These are phyloP conservation scores for Phytophthora fragariaefolia DNA, from an alignment of 352 stramenopile genomes.

Conservation along the genomic window DNA sequence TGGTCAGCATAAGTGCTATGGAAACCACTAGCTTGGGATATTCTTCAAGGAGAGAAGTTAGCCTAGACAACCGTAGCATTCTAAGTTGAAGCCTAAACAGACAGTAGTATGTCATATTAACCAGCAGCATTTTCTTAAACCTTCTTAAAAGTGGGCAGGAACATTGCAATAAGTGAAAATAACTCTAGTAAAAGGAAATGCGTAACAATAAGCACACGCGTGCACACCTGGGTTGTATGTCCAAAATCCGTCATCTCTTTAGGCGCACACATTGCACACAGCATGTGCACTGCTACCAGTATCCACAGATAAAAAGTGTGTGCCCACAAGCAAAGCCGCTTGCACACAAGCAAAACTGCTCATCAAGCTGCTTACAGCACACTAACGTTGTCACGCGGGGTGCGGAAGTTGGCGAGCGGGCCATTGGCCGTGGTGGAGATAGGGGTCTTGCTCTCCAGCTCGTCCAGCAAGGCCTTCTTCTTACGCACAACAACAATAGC, in stretches of 20 bases:
- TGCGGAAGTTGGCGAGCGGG: conserved; percentile 54
- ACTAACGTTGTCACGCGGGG: conserved; percentile 55
- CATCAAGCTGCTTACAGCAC: conserved; percentile 45
- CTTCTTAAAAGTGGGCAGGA: no score
- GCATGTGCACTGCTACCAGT: conserved; percentile 13
- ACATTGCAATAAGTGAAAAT: no score
- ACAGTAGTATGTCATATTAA: no score
- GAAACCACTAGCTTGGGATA: no score
- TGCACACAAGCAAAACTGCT: conserved; percentile 28
- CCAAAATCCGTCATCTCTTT: background rate
- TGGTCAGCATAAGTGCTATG: no score
- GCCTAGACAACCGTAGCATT: no score
- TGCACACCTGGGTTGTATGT: background rate
- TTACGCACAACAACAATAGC: conserved; percentile 69
- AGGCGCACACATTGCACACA: background rate
- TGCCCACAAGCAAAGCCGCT: conserved; percentile 29
- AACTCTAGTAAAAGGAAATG: no score
- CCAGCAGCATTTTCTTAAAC: no score
- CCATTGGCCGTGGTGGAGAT: conserved; percentile 34
- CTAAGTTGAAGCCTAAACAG: no score
- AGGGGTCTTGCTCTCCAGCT: conserved; percentile 66
- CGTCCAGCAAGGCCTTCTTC: conserved; percentile 72
- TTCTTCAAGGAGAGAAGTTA: no score
- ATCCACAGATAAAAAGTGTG: conserved; percentile 42
- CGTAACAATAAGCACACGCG: no score